Base-by-base conservation (phyloP, 2,329 filamentous ascomycete species). In the Colletotrichum liriopes region DNA sequence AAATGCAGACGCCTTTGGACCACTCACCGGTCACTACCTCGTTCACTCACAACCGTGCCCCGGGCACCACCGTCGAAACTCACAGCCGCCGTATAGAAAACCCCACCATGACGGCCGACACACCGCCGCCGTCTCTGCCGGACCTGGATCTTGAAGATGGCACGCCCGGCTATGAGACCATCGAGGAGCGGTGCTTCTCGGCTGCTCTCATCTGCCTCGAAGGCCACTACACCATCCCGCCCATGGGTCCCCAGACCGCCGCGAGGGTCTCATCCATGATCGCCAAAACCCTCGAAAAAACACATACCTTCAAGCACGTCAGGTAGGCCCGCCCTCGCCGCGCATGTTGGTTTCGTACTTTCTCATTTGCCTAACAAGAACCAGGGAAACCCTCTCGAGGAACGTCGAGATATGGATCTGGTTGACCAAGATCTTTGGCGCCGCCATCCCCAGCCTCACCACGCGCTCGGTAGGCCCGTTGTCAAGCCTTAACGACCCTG, bases 341-440 rank as follows among this genome's bases (percentile, higher is more conserved):
- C 16, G 1, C n/a, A 39, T n/a, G 14, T 35, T 35, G 5, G 39
- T 62, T n/a, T 37, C 32, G 52, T 37, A 65, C 63, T 49, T 29
- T 67, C 47, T 58, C 32, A 67, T 62, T 54, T 70, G 43, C 56
- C 63, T 62, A 67, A 72, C 70, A 72, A 72, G 70, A 65, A 65
- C 29, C 52, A 91, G 89, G 75, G 90, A 92, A 78, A 84, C 86
- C 3, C 81, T 92, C 49, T 89, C 90, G 5, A 86, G 86, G 72
- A 92, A 92, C 75, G 87, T 92, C 37, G 87, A 88, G 73, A 88
- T 92, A 68, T 92, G 90, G 90, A 88, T 92, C 75, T 91, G 90
- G 83, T 82, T 92, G 71, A 88, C 89, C 37, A 86, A 87, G 70
- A 90, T 91, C 74, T 91, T 92, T 76, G 86, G 85, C 23, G 87